phyloP scores from a whole-genome alignment of 1,139 yeast species.

The Waltiozyma sp. region DNA sequence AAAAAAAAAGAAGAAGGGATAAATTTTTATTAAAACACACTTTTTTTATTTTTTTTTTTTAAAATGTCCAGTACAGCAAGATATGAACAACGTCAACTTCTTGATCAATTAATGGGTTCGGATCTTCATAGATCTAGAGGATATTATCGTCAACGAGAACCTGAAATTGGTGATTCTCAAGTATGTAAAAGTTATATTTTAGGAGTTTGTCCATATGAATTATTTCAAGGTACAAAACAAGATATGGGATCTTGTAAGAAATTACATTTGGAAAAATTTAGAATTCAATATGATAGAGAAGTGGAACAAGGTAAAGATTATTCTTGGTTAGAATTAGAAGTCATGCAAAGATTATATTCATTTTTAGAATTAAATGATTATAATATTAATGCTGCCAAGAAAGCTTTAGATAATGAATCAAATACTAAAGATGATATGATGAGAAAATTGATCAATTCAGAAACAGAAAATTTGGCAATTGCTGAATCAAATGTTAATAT shows the following conservation, averaged over 20 bases:
- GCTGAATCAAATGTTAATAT: conserved; percentile 59
- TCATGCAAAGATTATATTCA: conserved; percentile 25
- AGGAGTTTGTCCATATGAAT: conserved; percentile 83
- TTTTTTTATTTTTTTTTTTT: not conserved
- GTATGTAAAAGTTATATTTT: conserved; percentile 77
- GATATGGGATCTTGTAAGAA: conserved; percentile 75
- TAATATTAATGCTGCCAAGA: conserved; percentile 53
- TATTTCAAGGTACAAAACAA: conserved; percentile 75
- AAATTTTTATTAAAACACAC: conserved; percentile 10
- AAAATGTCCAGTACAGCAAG: conserved; percentile 28
- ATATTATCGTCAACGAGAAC: conserved; percentile 17
- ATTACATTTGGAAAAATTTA: conserved; percentile 67
- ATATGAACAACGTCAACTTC: conserved; percentile 62
- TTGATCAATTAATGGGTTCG: conserved; percentile 78
- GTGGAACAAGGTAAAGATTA: conserved; percentile 51
- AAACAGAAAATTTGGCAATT: conserved; percentile 55
- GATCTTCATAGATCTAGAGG: conserved; percentile 28
- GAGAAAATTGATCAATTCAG: conserved; percentile 47
- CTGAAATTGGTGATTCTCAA: conserved; percentile 43
- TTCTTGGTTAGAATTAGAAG: conserved; percentile 40
- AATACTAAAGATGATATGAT: conserved; percentile 51
- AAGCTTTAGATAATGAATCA: conserved; percentile 45
- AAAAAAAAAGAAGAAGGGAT: too few species aligned
- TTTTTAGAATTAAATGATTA: conserved; percentile 58
- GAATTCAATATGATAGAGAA: conserved; percentile 55